These are phyloP conservation scores for Rubia tinctorum DNA, from an alignment of 305 asterid genomes.

Conservation along the genomic window DNA sequence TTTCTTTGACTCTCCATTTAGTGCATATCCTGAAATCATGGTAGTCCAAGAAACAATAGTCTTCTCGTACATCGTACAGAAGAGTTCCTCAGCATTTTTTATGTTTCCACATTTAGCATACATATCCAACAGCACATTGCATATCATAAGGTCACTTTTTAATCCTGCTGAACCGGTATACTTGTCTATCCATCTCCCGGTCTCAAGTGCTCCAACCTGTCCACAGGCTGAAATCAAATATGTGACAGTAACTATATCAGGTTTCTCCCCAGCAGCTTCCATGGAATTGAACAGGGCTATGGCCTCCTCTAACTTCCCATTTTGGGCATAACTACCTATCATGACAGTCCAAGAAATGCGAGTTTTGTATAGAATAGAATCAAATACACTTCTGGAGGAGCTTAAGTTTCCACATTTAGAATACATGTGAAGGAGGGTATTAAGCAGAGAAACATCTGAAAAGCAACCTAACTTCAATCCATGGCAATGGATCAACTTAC, in stretches of 20 bases:
- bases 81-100: slow-evolving; percentile 43
- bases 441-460: slow-evolving; percentile 38
- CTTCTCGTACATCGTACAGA: slow-evolving; percentile 34
- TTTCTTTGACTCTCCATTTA: slow-evolving; percentile 41
- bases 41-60: slow-evolving; percentile 63
- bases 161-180: slow-evolving; percentile 40
- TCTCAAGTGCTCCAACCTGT: slow-evolving; percentile 51
- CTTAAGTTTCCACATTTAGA: slow-evolving; percentile 49
- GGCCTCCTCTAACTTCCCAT: slow-evolving; percentile 50
- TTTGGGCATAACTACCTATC: slow-evolving; percentile 58
- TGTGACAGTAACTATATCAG: slow-evolving; percentile 49
- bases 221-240: slow-evolving; percentile 56
- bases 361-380: slow-evolving; percentile 41
- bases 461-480: slow-evolving; percentile 49
- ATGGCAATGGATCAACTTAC: slow-evolving; percentile 53
- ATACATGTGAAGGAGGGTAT: slow-evolving; percentile 59
- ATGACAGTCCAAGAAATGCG: slow-evolving; percentile 65
- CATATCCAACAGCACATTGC: slow-evolving; percentile 66
- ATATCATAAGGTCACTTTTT: slow-evolving; percentile 34
- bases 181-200: slow-evolving; percentile 52
- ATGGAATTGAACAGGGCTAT: slow-evolving; percentile 42
- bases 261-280: slow-evolving; percentile 50
- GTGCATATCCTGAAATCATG: slow-evolving; percentile 55
- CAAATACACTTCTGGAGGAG: slow-evolving; percentile 45
- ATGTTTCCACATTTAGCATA: slow-evolving; percentile 63